Percentiles rank a stretch among this genome's conserved stretches.
Conservation (phyloP, 768 basidiomycete species). For the Tricholoma hemisulphureum region DNA sequence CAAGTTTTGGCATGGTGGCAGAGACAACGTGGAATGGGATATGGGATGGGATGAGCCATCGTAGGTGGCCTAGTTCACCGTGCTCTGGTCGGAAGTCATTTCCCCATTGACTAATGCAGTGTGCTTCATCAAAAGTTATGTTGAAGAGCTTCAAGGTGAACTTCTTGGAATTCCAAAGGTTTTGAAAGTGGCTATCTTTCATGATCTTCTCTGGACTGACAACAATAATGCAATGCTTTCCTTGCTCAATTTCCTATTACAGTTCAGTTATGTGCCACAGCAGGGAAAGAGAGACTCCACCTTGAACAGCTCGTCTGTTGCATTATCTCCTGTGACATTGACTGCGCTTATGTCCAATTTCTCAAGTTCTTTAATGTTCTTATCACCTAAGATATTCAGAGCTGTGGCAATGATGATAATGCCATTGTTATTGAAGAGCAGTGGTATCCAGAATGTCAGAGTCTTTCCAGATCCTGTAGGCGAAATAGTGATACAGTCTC, state of each 20-base stretch:
- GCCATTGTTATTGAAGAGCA: constrained; percentile 14
- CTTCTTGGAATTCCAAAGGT: constrained; percentile 8
- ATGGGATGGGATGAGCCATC: too few relatives aligned
- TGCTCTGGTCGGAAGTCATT: constrained; percentile 30
- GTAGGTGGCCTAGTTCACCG: constrained; percentile 16
- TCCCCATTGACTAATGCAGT: constrained; percentile 36
- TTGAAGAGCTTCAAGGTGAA: constrained; percentile 26
- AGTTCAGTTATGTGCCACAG: too few relatives aligned
- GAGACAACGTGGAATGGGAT: constrained; percentile 22
- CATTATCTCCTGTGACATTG: constrained; percentile 12
- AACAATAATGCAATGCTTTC: constrained; percentile 17
- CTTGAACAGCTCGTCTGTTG: constrained; percentile 12
- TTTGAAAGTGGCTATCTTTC: background rate
- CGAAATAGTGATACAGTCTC: constrained; percentile 20
- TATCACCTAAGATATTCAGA: constrained; percentile 22
- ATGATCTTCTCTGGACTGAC: constrained; percentile 17
- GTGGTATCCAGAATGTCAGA: constrained; percentile 22
- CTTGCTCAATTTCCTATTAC: constrained; percentile 18
- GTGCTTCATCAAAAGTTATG: constrained; percentile 34
- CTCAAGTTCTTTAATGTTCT: constrained; percentile 10
- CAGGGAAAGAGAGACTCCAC: too few relatives aligned
- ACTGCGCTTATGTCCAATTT: constrained; percentile 12
- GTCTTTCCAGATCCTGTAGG: constrained; percentile 24
- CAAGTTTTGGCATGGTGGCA: constrained; percentile 17
- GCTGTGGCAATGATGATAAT: constrained; percentile 20